Conservation (phyloP, 140 eudicot genomes). For the Anethum foeniculum region DNA sequence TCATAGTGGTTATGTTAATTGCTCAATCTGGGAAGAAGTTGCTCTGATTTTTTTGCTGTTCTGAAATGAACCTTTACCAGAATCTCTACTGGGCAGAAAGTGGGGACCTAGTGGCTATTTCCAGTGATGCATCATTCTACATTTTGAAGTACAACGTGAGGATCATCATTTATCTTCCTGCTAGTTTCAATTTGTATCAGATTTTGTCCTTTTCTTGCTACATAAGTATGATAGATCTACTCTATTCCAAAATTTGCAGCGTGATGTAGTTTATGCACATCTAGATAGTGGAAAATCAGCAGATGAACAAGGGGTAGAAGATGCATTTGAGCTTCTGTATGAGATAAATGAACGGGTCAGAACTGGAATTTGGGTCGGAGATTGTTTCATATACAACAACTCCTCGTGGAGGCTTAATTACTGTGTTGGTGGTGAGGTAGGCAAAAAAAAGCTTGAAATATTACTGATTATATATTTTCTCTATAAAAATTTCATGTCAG, state of each 20-base stretch:
- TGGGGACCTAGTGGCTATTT: constrained; percentile 91
- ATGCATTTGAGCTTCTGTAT: constrained; percentile 79
- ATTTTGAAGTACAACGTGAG: constrained; percentile 80
- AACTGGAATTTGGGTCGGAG: constrained; percentile 98
- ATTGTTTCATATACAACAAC: constrained; percentile 89
- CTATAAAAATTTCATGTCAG: background rate
- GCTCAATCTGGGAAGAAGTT: background rate
- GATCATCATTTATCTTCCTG: constrained; percentile 14
- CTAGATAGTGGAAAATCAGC: constrained; percentile 82
- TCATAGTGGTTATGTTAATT: constrained; percentile 7
- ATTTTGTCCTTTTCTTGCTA: constrained; percentile 5
- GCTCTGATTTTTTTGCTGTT: background rate
- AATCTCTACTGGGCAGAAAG: constrained; percentile 99
- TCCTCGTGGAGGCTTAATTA: constrained; percentile 96
- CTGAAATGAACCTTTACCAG: constrained; percentile 31
- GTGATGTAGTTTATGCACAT: constrained; percentile 82
- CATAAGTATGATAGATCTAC: background rate
- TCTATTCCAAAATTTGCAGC: constrained; percentile 43
- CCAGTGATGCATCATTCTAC: constrained; percentile 85
- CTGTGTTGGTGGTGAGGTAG: constrained; percentile 99
- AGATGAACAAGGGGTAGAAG: constrained; percentile 93
- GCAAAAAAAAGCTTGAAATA: background rate
- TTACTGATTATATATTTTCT: background rate
- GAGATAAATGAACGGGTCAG: constrained; percentile 86
- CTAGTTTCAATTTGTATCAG: background rate